Conservation (phyloP, 768 basidiomycete species). For the Chlorophyllum brunneum region DNA sequence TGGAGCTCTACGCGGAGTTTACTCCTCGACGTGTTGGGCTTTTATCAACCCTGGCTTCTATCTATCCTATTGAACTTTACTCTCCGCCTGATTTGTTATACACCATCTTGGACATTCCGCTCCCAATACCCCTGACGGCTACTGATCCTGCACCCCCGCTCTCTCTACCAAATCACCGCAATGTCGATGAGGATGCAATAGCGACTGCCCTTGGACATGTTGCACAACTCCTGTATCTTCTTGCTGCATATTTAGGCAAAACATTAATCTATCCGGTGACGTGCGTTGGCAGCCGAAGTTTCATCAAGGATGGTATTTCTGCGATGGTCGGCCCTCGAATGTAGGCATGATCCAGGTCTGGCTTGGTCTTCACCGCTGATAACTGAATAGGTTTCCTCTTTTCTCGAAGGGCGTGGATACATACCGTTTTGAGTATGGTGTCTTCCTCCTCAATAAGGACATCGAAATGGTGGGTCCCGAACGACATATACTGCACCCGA, state of each 20-base stretch:
- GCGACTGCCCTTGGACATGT: slow-evolving; percentile 91
- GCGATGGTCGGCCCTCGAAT: slow-evolving; percentile 94
- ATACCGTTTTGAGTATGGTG: slow-evolving; percentile 96
- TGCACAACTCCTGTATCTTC: slow-evolving; percentile 79
- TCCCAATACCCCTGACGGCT: slow-evolving; percentile 76
- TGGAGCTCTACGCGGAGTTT: slow-evolving; percentile 45
- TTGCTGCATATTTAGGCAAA: slow-evolving; percentile 76
- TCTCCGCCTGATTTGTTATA: slow-evolving; percentile 86
- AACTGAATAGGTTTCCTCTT: slow-evolving; percentile 77
- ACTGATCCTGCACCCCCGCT: slow-evolving; percentile 86
- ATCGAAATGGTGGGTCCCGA: slow-evolving; percentile 79
- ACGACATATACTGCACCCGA: background rate
- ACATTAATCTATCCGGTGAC: slow-evolving; percentile 85
- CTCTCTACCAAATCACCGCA: slow-evolving; percentile 55
- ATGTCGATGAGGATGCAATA: slow-evolving; percentile 79
- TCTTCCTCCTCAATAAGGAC: slow-evolving; percentile 94
- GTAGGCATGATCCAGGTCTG: slow-evolving; percentile 42
- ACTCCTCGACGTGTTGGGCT: slow-evolving; percentile 56
- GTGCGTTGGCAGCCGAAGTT: slow-evolving; percentile 84
- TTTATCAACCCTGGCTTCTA: slow-evolving; percentile 64
- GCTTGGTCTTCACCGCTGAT: slow-evolving; percentile 5
- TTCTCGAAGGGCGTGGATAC: slow-evolving; percentile 94
- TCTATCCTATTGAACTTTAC: slow-evolving; percentile 88
- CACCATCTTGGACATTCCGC: slow-evolving; percentile 80
- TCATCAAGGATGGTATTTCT: slow-evolving; percentile 90